Conservation (phyloP, 176 grass and related monocot genomes). For the Bolboschoenus planiculmis region DNA sequence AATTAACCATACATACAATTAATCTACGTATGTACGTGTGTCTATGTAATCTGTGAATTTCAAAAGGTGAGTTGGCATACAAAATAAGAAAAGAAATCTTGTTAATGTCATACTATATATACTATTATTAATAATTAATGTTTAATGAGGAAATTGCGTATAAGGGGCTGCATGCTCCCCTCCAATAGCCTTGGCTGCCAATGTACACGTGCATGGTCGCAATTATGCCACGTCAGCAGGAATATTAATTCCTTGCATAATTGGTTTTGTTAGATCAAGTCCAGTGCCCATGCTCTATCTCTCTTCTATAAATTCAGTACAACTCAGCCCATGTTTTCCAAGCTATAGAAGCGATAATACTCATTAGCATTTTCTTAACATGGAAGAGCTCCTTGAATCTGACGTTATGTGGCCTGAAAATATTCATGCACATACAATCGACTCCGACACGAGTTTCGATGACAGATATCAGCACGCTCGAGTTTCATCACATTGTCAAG, state of each 20-base stretch:
- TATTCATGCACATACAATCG: neutral
- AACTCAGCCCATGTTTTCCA: neutral
- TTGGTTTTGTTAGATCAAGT: neutral
- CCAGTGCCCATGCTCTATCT: neutral
- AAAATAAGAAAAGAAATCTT: neutral
- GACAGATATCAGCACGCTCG: neutral
- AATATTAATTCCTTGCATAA: neutral
- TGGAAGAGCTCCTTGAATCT: slow-evolving; percentile 41
- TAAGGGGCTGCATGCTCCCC: neutral
- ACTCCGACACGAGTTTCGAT: neutral
- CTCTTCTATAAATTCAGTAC: slow-evolving; percentile 2
- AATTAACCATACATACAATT: neutral
- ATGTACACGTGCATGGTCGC: neutral
- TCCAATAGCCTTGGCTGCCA: neutral
- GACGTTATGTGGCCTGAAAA: slow-evolving; percentile 54
- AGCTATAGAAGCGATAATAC: neutral
- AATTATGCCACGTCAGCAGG: neutral
- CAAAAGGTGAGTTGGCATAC: neutral
- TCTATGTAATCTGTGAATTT: neutral
- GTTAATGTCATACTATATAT: neutral
- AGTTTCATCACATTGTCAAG: neutral
- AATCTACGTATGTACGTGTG: neutral
- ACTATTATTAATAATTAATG: neutral
- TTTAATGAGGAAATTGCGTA: neutral
- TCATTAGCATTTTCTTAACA: neutral